phyloP scores from a whole-genome alignment of 1,284 basidiomycete species.

The Cryptococcus hybrid region DNA sequence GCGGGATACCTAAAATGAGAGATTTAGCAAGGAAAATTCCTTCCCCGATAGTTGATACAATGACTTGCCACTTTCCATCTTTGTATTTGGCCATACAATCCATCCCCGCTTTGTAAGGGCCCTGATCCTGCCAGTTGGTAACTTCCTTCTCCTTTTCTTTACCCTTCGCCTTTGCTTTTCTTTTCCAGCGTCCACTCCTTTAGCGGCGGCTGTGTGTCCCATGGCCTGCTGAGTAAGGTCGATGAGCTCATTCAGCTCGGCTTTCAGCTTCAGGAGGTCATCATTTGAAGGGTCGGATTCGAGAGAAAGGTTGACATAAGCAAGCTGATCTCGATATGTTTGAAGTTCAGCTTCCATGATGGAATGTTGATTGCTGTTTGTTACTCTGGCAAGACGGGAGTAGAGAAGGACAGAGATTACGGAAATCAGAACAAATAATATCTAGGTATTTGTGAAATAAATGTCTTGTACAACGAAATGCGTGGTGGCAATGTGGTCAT shows the following conservation, averaged over 20 bases:
- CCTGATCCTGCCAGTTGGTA: conserved; percentile 36
- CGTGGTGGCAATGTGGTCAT: background rate
- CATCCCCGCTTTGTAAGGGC: conserved; percentile 68
- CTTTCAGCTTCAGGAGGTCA: conserved; percentile 66
- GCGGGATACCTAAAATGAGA: conserved; percentile 67
- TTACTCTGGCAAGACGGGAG: too few species aligned
- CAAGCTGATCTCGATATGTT: conserved; percentile 80
- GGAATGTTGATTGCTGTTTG: background rate
- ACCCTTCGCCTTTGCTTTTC: conserved; percentile 9
- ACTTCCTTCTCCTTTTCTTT: conserved; percentile 22
- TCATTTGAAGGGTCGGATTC: conserved; percentile 75
- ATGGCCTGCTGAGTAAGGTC: conserved; percentile 77
- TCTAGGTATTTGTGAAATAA: background rate
- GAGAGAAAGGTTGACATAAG: conserved; percentile 85
- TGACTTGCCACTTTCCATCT: conserved; percentile 67
- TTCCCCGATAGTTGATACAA: background rate
- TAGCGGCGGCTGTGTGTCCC: conserved; percentile 17
- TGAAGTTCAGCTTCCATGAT: conserved; percentile 63
- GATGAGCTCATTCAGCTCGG: conserved; percentile 87
- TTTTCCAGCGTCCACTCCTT: conserved; percentile 9
- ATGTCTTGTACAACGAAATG: background rate
- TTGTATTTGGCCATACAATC: conserved; percentile 90
- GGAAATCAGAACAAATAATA: background rate
- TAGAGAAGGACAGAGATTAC: too few species aligned
- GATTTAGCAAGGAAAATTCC: background rate